phyloP scores from a whole-genome alignment of 306 rosid genomes.

The Prunus dulcis region DNA sequence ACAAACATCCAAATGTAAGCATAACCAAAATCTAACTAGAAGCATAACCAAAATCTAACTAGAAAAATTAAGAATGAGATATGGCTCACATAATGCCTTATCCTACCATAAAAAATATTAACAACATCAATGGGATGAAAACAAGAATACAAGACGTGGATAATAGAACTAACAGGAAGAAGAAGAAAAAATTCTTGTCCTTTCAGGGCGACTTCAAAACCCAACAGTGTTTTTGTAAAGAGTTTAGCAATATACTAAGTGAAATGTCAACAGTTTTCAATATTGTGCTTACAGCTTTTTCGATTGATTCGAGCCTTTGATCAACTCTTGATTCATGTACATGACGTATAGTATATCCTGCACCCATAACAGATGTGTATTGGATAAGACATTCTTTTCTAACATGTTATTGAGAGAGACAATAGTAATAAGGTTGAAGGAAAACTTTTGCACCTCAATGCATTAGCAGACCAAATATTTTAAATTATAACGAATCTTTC shows the following conservation, averaged over 20 bases:
- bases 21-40: neutral
- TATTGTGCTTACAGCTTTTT: conserved; percentile 50
- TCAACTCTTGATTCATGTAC: conserved; percentile 63
- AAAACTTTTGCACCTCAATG: neutral
- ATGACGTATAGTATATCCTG: conserved; percentile 85
- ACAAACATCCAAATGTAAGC: neutral
- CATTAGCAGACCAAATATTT: neutral
- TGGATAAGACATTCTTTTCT: neutral
- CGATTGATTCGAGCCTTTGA: conserved; percentile 84
- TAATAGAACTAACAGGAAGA: neutral
- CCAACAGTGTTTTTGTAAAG: neutral
- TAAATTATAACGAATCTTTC: neutral
- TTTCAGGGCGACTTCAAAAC: neutral
- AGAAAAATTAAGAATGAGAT: neutral
- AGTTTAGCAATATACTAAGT: neutral
- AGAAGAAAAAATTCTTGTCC: neutral
- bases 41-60: neutral
- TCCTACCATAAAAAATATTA: neutral
- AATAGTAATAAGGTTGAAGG: neutral
- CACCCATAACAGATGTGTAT: conserved; percentile 9
- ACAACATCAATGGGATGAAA: neutral
- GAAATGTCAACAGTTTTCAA: neutral
- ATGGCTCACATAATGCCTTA: neutral
- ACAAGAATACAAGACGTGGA: neutral
- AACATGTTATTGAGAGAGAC: neutral